Base-by-base conservation (phyloP, 2,329 filamentous ascomycete species). In the Basipetospora sp. region DNA sequence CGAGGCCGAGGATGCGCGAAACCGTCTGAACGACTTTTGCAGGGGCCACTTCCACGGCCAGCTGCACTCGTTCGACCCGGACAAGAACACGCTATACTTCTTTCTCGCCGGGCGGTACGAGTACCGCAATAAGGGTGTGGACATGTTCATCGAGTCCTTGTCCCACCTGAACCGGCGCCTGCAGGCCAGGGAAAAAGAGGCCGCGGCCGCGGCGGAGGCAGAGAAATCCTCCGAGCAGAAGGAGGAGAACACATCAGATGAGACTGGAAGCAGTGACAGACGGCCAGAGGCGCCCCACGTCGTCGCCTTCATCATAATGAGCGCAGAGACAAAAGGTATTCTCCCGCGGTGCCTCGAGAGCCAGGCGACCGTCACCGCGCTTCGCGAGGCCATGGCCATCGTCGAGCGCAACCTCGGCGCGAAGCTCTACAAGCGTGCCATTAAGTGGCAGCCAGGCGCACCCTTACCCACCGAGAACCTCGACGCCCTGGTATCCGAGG, bases 121-220 rank as follows among this genome's bases (percentile, higher is more conserved):
- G 59, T 98, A 88, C 69, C 71, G 90, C 46, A 98, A 98, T 55
- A 98, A 98, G 63, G 90, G 90, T 53, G 88, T 94, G 8, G 90
- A 98, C 59, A 96, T 98, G 90, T 98, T 96, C 59, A 93, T 98
- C 48, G 90, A 98, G 61, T 90, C 87, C 3, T 65, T 98, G 44
- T 90, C 90, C 19, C 82, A 90, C 31, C 64, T 98, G 50, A 98
- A 98, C 62, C 87, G 96, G 64, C 75, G 81, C 28, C 74, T 98
- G 53, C 96, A 96, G 71, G 62, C 62, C 36, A 62, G 77, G 6
- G 84, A 84, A 34, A 93, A 85, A 48, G n/a, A n/a, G n/a, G n/a
- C n/a, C n/a, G n/a, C n/a, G n/a, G n/a, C n/a, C n/a, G n/a, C n/a
- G n/a, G n/a, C n/a, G n/a, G n/a, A n/a, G n/a, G n/a, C n/a, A n/a